Percentiles rank a stretch among this genome's conserved stretches.
Evolutionary conservation across 192 early-diverging fungal genomes (phyloP).

Genomic region (Dissophora globulifera): DNA sequence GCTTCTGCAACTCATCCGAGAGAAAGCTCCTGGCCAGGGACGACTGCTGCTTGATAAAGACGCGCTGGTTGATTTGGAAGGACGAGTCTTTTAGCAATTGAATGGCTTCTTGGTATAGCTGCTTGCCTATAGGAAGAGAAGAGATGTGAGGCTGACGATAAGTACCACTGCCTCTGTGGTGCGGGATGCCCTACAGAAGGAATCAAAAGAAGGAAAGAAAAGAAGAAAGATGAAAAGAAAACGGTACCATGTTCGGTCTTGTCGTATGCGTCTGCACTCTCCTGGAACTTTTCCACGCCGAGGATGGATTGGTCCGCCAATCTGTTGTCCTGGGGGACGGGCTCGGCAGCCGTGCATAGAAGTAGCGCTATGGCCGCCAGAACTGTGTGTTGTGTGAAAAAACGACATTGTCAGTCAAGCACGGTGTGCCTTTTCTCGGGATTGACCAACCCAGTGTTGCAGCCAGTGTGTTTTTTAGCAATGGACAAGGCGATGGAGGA

Average conservation of each 20-base stretch:
- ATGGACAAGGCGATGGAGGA: too few species aligned
- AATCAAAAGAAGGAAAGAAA: too few species aligned
- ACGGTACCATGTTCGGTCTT: constrained; percentile 18
- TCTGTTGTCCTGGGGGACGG: neutral
- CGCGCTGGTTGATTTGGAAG: constrained; percentile 24
- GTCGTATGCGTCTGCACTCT: constrained; percentile 9
- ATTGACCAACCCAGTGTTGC: too few species aligned
- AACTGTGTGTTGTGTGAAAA: neutral
- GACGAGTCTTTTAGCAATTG: constrained; percentile 16
- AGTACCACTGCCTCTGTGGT: too few species aligned
- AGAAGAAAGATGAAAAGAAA: neutral
- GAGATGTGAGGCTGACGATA: too few species aligned
- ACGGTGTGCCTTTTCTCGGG: too few species aligned
- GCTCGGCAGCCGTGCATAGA: neutral
- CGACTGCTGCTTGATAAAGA: constrained; percentile 33
- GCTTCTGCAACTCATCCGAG: constrained; percentile 43
- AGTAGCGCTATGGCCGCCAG: constrained; percentile 13
- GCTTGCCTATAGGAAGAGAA: constrained; percentile 13
- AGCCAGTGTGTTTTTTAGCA: too few species aligned
- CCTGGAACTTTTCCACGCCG: constrained; percentile 32
- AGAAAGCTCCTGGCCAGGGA: constrained; percentile 25
- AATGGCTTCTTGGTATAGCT: constrained; percentile 29
- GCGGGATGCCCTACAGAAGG: too few species aligned
- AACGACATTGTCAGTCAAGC: neutral
- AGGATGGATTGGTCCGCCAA: neutral